Base-by-base conservation (phyloP, 2,329 filamentous ascomycete species). In the Claviceps sp. region DNA sequence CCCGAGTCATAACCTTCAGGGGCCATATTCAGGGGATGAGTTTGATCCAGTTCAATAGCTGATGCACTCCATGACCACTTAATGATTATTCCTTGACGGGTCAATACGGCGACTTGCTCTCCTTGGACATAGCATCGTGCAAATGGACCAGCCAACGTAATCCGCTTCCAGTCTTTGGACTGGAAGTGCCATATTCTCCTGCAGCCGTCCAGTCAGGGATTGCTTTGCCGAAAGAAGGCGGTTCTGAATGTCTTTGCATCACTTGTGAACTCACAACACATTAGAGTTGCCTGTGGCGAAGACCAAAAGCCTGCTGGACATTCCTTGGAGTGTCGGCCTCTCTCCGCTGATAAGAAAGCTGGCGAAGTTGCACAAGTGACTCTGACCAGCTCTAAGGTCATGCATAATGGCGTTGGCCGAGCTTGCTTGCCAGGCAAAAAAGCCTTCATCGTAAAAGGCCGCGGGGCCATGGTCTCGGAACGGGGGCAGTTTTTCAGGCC, bases 351-450 rank as follows among this genome's bases (percentile, higher is more conserved):
- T 38, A n/a, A 48, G 38, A 30, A 22, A 48, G 53, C 16, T 53
- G 48, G 1, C 56, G 54, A 43, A 55, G 55, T 5, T 51, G 40
- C 62, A 59, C 6, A 58, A 48, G 1, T 52, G 52, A 11, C 64
- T 60, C 9, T 53, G 48, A 5, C 53, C 48, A 0, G 55, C 56
- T 4, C 45, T 34, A 2, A 65, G 41, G 30, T 65, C 56, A 18
- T 64, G 62, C 2, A 66, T 37, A 4, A 65, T 54, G 3, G 62
- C 54, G 40, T 20, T 56, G 34, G 4, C 53, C 42, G 37, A 50
- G 38, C 14, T 46, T 13, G 58, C 56, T 42, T 64, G 59, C 64
- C 64, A 66, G 0, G 56, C 62, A 11, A 66, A 43, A 48, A 61
- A 58, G 5, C 56, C 56, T 7, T 56, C 50, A 6, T 55, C 52